phyloP scores from a whole-genome alignment of 108 stramenopile species.

The Chaetoceros muelleri region DNA sequence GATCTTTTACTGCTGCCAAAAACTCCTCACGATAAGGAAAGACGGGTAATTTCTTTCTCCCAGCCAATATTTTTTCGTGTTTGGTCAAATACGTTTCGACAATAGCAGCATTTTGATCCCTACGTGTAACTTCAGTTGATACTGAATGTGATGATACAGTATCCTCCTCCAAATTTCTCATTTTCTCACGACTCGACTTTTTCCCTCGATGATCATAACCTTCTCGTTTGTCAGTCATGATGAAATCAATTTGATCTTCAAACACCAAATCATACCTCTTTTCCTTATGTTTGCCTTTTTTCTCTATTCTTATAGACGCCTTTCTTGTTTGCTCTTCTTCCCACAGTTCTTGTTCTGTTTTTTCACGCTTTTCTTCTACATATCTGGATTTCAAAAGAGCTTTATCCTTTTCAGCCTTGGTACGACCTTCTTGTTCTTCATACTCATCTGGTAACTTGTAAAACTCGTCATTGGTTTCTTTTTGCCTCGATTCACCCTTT shows the following conservation, averaged over 20 bases:
- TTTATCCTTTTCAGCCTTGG: slow-evolving; percentile 51
- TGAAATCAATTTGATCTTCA: slow-evolving; percentile 96
- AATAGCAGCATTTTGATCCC: background rate
- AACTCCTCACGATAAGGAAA: slow-evolving; percentile 93
- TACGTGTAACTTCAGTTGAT: background rate
- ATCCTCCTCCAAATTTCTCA: slow-evolving; percentile 12
- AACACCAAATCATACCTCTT: slow-evolving; percentile 92
- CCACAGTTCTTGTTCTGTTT: slow-evolving; percentile 96
- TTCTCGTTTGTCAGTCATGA: slow-evolving; percentile 72
- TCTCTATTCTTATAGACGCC: slow-evolving; percentile 21
- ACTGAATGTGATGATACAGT: background rate
- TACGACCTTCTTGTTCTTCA: slow-evolving; percentile 36
- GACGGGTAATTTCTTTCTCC: slow-evolving; percentile 89
- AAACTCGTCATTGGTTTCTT: slow-evolving; percentile 49
- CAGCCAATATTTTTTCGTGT: slow-evolving; percentile 85
- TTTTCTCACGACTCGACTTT: slow-evolving; percentile 14
- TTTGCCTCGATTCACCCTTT: slow-evolving; percentile 23
- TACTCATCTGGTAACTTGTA: slow-evolving; percentile 66
- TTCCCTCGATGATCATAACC: slow-evolving; percentile 63
- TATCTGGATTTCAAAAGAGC: slow-evolving; percentile 82
- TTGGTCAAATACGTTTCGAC: slow-evolving; percentile 38
- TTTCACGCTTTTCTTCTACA: slow-evolving; percentile 79
- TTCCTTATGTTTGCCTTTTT: slow-evolving; percentile 31
- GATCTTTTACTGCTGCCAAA: slow-evolving; percentile 78
- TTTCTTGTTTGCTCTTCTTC: slow-evolving; percentile 89